A percentile compares a stretch with the other conserved stretches of the same genome.
Conservation (phyloP, 2,329 filamentous ascomycete species). For the Colletotrichum somersetense region DNA sequence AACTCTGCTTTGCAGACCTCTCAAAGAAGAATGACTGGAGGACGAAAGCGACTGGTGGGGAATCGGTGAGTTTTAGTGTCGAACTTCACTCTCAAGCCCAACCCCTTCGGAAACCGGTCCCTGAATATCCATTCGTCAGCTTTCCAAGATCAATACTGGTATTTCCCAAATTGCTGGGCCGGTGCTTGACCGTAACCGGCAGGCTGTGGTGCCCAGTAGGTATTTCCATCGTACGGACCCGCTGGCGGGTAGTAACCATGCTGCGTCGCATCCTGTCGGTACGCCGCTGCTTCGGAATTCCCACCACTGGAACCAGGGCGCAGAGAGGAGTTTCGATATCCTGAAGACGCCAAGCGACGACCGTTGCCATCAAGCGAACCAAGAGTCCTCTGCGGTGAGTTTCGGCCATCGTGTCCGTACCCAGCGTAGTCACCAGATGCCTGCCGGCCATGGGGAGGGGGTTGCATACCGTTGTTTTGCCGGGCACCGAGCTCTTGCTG, state of each 20-base stretch:
- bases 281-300: slow-evolving; percentile 55
- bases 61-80: neutral
- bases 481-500: slow-evolving; percentile 47
- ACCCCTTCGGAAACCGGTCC: slow-evolving; percentile 34
- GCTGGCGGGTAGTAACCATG: slow-evolving; percentile 16
- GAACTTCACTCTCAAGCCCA: slow-evolving; percentile 21
- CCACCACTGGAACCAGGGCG: slow-evolving; percentile 61
- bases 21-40: neutral
- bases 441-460: slow-evolving; percentile 55
- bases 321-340: slow-evolving; percentile 66
- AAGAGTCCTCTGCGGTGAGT: slow-evolving; percentile 52
- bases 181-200: slow-evolving; percentile 50
- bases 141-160: slow-evolving; percentile 48
- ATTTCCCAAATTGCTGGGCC: slow-evolving; percentile 53
- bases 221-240: slow-evolving; percentile 37
- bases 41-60: neutral
- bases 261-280: slow-evolving; percentile 42
- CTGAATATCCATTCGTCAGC: slow-evolving; percentile 30
- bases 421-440: slow-evolving; percentile 58
- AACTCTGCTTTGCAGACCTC: neutral
- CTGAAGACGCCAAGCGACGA: slow-evolving; percentile 54
- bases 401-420: slow-evolving; percentile 42
- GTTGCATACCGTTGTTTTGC: slow-evolving; percentile 52
- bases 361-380: slow-evolving; percentile 61
- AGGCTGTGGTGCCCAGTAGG: slow-evolving; percentile 48